phyloP scores from a whole-genome alignment of 176 grass and related monocot genomes.

The Phoenix dactylifera region DNA sequence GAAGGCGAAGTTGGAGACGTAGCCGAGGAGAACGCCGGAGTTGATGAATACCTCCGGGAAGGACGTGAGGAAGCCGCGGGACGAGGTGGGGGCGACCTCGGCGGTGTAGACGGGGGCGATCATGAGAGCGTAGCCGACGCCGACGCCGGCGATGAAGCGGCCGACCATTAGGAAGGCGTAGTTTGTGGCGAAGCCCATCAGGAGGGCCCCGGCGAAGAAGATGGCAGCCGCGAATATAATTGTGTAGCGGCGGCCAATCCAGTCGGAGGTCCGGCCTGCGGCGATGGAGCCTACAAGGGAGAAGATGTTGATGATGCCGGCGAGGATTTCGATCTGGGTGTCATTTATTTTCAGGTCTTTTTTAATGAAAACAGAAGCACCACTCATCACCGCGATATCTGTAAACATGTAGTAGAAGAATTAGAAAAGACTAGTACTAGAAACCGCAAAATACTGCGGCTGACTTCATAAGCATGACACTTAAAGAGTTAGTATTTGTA shows the following conservation, averaged over 20 bases:
- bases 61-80: slow-evolving; percentile 66
- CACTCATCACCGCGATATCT: too few relatives aligned
- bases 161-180: slow-evolving; percentile 61
- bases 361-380: too few relatives aligned
- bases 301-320: slow-evolving; percentile 40
- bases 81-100: slow-evolving; percentile 60
- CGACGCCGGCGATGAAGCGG: slow-evolving; percentile 26
- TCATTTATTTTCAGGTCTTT: too few relatives aligned
- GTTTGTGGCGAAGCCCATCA: slow-evolving; percentile 50
- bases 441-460: too few relatives aligned
- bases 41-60: slow-evolving; percentile 86
- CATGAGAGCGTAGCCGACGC: background rate
- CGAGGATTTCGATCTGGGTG: too few relatives aligned
- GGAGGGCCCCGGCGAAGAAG: slow-evolving; percentile 66
- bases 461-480: too few relatives aligned
- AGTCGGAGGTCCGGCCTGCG: slow-evolving; percentile 73
- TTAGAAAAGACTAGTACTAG: too few relatives aligned
- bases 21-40: too few relatives aligned
- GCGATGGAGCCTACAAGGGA: slow-evolving; percentile 71
- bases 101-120: slow-evolving; percentile 84
- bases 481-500: too few relatives aligned
- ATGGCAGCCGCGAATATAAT: slow-evolving; percentile 62
- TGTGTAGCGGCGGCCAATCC: slow-evolving; percentile 81
- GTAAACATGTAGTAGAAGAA: too few relatives aligned
- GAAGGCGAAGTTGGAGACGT: slow-evolving; percentile 27